A percentile compares a stretch with the other conserved stretches of the same genome.
phyloP scores from a whole-genome alignment of 768 basidiomycete species.

The Suillus luteus region DNA sequence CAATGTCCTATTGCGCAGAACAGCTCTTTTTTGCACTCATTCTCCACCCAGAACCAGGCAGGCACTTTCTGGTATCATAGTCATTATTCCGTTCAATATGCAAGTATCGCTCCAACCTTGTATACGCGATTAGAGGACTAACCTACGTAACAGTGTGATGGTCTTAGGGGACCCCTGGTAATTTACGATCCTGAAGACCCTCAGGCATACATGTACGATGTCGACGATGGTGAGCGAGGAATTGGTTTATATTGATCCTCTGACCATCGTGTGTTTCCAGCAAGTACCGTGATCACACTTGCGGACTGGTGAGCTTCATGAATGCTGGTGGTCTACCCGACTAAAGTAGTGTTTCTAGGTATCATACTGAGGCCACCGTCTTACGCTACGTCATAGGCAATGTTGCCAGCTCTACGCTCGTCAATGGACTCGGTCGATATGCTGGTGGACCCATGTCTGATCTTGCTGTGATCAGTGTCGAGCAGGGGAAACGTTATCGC shows the following conservation, averaged over 20 bases:
- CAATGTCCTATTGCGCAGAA: conserved; percentile 32
- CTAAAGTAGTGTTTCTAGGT: conserved; percentile 16
- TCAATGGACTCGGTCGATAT: conserved; percentile 43
- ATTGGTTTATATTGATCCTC: neutral
- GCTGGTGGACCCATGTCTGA: conserved; percentile 34
- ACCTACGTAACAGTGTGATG: conserved; percentile 19
- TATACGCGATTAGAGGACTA: neutral
- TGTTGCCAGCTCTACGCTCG: conserved; percentile 33
- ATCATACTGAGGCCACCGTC: conserved; percentile 23
- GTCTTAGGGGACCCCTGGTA: conserved; percentile 33
- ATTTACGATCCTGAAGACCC: conserved; percentile 48
- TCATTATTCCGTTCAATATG: conserved; percentile 41
- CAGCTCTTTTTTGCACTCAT: conserved; percentile 24
- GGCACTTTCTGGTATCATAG: conserved; percentile 40
- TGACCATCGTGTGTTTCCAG: conserved; percentile 14
- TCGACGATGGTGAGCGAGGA: conserved; percentile 40
- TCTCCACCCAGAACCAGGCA: conserved; percentile 25
- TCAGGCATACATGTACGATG: conserved; percentile 38
- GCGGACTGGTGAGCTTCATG: conserved; percentile 34
- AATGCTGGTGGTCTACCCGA: neutral
- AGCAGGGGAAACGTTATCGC: conserved; percentile 38
- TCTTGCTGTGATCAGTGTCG: conserved; percentile 38
- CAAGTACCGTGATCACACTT: conserved; percentile 45
- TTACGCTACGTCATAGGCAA: conserved; percentile 18
- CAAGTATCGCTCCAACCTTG: conserved; percentile 2